phyloP scores from a whole-genome alignment of 2,329 filamentous ascomycete genomes.

The Hypoxylon sp. region DNA sequence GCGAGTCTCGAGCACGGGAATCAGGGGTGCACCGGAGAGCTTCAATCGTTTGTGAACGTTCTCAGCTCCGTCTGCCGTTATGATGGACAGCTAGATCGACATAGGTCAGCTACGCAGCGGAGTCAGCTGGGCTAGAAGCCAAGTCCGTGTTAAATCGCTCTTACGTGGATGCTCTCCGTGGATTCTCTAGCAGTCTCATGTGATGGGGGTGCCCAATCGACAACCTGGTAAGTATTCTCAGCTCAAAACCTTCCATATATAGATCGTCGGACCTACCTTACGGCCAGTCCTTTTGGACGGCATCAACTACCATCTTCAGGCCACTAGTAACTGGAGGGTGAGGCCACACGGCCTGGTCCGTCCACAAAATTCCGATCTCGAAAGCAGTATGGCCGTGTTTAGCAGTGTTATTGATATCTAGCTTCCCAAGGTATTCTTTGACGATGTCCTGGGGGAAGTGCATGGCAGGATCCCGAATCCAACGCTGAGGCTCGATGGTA shows the following conservation, averaged over 20 bases:
- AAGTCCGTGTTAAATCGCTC: slow-evolving; percentile 20
- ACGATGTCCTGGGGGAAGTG: slow-evolving; percentile 69
- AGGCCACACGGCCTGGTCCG: slow-evolving; percentile 61
- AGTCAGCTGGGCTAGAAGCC: no score
- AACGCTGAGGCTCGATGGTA: slow-evolving; percentile 62
- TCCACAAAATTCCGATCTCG: slow-evolving; percentile 66
- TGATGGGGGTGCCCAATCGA: slow-evolving; percentile 69
- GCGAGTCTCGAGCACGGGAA: slow-evolving; percentile 52
- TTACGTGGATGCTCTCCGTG: slow-evolving; percentile 57
- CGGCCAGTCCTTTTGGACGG: slow-evolving; percentile 66
- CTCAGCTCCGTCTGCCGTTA: slow-evolving; percentile 51
- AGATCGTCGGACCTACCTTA: slow-evolving; percentile 53
- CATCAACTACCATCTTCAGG: slow-evolving; percentile 62
- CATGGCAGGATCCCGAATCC: slow-evolving; percentile 74
- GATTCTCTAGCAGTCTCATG: slow-evolving; percentile 58
- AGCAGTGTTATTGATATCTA: neutral
- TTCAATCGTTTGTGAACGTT: slow-evolving; percentile 54
- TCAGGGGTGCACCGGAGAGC: slow-evolving; percentile 65
- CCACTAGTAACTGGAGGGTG: slow-evolving; percentile 71
- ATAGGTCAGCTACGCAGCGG: neutral
- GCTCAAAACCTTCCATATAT: neutral
- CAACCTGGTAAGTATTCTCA: slow-evolving; percentile 35
- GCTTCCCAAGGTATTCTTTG: slow-evolving; percentile 38
- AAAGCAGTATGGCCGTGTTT: slow-evolving; percentile 53
- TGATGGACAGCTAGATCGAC: slow-evolving; percentile 46